Evolutionary conservation across 2,329 filamentous ascomycete species (phyloP).

Genomic region (Purpureocillium takamizusanense): DNA sequence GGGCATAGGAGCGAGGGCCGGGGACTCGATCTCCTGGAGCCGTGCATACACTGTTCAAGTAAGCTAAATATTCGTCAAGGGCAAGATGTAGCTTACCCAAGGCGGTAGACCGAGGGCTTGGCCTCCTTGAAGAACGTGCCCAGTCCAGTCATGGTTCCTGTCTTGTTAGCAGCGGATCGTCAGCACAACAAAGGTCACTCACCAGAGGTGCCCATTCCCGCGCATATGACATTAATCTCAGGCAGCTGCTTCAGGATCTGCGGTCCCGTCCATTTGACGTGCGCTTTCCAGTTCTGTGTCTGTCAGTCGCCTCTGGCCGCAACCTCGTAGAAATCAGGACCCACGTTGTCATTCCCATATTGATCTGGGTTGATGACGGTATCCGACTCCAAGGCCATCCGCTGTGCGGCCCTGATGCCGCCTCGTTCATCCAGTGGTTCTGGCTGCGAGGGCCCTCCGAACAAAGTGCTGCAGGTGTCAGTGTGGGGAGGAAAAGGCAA

Average conservation of each 20-base stretch:
- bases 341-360: conserved; percentile 40
- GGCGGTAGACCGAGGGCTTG: conserved; percentile 36
- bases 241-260: conserved; percentile 48
- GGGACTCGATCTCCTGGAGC: conserved; percentile 48
- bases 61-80: neutral
- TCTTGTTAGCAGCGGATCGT: neutral
- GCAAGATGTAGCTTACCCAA: conserved; percentile 14
- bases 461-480: conserved; percentile 32
- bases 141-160: conserved; percentile 31
- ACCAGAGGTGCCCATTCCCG: conserved; percentile 48
- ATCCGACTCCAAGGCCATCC: conserved; percentile 29
- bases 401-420: conserved; percentile 38
- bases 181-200: conserved; percentile 11
- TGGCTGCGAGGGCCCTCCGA: conserved; percentile 49
- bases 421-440: conserved; percentile 44
- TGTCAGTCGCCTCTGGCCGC: neutral
- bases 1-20: conserved; percentile 43
- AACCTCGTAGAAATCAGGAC: neutral
- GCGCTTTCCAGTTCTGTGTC: conserved; percentile 41
- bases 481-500: no score
- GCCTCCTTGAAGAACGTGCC: conserved; percentile 39
- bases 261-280: conserved; percentile 49
- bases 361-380: conserved; percentile 43
- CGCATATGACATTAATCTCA: conserved; percentile 45
- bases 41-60: conserved; percentile 39